Conservation (phyloP, 169 alveolate genomes). For the Cryptosporidium meleagridis region DNA sequence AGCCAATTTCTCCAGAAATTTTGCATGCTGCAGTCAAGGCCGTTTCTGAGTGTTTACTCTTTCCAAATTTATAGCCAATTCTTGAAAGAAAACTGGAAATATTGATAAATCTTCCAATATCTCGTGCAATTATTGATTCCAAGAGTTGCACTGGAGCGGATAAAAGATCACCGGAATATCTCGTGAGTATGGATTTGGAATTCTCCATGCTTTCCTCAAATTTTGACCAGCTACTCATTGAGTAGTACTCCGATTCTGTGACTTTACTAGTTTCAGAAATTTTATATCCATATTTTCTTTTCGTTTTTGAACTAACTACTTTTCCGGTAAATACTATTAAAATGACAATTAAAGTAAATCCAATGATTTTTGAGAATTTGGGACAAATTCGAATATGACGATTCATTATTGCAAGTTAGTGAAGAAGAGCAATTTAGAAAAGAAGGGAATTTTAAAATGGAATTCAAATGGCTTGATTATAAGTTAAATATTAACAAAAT, state of each 20-base stretch:
- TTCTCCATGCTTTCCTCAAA: conserved; percentile 2
- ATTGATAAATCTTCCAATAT: conserved; percentile 41
- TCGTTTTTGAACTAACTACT: not conserved
- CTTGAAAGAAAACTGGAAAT: conserved; percentile 49
- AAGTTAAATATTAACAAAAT: no score
- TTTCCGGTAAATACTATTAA: not conserved
- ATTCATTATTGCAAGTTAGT: not conserved
- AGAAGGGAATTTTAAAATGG: no score
- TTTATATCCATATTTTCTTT: conserved; percentile 62
- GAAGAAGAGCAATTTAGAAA: not conserved
- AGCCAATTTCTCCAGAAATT: conserved; percentile 66
- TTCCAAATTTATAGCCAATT: conserved; percentile 61
- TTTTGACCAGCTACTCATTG: conserved; percentile 6
- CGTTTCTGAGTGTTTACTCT: conserved; percentile 58
- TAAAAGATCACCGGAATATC: conserved; percentile 48
- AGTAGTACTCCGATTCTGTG: not conserved
- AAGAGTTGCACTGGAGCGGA: conserved; percentile 68
- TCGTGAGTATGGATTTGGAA: not conserved
- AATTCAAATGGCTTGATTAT: not conserved
- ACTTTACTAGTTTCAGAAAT: not conserved
- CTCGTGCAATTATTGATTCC: conserved; percentile 49
- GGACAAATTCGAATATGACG: no score
- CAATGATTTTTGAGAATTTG: not conserved
- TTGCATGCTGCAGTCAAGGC: conserved; percentile 70
- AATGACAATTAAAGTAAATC: not conserved